These are phyloP conservation scores for Arthrinium puccinioides DNA, from an alignment of 2,329 filamentous ascomycete genomes.

Conservation along the genomic window DNA sequence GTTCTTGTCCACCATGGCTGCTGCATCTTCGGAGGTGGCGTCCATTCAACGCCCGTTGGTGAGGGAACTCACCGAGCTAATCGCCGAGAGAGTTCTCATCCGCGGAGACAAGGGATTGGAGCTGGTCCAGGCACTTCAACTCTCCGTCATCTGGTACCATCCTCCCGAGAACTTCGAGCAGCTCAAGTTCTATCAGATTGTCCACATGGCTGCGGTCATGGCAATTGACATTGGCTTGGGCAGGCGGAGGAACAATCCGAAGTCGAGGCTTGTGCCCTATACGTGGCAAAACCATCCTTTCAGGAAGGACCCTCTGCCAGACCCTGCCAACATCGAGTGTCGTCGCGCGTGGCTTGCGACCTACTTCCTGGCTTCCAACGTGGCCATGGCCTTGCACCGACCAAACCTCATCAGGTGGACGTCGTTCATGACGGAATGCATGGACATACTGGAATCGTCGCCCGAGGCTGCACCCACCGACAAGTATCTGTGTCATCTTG, in stretches of 20 bases:
- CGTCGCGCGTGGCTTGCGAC: constrained; percentile 52
- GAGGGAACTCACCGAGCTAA: constrained; percentile 61
- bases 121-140: constrained; percentile 69
- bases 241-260: constrained; percentile 26
- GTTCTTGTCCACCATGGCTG: constrained; percentile 65
- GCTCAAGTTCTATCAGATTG: constrained; percentile 83
- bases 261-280: constrained; percentile 26
- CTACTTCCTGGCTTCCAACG: constrained; percentile 52
- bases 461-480: constrained; percentile 50
- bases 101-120: constrained; percentile 77
- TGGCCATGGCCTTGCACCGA: constrained; percentile 53
- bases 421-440: constrained; percentile 52
- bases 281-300: constrained; percentile 35
- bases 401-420: constrained; percentile 54
- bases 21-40: constrained; percentile 51
- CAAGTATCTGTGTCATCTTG: constrained; percentile 49
- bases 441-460: constrained; percentile 46
- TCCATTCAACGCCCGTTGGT: constrained; percentile 54
- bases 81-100: constrained; percentile 69
- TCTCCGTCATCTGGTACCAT: constrained; percentile 78
- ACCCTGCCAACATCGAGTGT: constrained; percentile 47
- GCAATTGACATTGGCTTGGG: constrained; percentile 75
- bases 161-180: constrained; percentile 79
- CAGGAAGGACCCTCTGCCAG: constrained; percentile 34
- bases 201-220: constrained; percentile 75